Evolutionary conservation across 2,329 filamentous ascomycete genomes (phyloP), one percentile per base, ranked within the genome.

Genomic region (Parastagonospora avenae): DNA sequence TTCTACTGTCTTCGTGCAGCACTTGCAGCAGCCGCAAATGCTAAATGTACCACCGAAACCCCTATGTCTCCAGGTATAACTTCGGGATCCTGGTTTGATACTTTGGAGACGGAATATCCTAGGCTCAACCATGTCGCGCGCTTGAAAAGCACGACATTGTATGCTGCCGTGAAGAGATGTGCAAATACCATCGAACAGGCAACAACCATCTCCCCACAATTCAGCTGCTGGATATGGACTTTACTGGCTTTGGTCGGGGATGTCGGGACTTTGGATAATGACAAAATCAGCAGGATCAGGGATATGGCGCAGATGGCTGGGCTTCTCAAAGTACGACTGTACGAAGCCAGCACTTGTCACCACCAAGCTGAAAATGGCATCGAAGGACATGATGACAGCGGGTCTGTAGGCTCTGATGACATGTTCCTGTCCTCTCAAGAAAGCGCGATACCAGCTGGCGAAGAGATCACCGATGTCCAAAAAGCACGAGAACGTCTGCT

Each of bases 221-320:
- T 90, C 4, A 92, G 91, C 52, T 82, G 85, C 12, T 97, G 93
- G 93, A 78, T 90, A 4, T 97, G 92, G 92, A 86, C 88, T 0
- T 74, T 96, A 50, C 78, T 97, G 38, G 91, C 89, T 2, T 83
- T 86, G 50, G 80, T 93, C 51, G 87, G 89, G 0, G 89, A 90
- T 31, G 77, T 85, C 8, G 91, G 91, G 1, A 86, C 90, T 70
- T 77, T 97, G 70, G 84, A 85, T 54, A 88, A 90, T 56, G 83
- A 85, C 37, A 89, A 94, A 65, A 84, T 96, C 29, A 87, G 86
- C 4, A 85, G 86, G 64, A 78, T 97, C 27, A 82, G 93, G 43
- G 90, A 94, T 50, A 72, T 97, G 30, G 92, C 89, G 0, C 91
- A 91, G 73, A 83, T 86, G 57, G 91, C 91, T 0, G 85, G 88